These are phyloP conservation scores for Ophiostoma populinum DNA, from an alignment of 2,329 filamentous ascomycete genomes.

Conservation along the genomic window DNA sequence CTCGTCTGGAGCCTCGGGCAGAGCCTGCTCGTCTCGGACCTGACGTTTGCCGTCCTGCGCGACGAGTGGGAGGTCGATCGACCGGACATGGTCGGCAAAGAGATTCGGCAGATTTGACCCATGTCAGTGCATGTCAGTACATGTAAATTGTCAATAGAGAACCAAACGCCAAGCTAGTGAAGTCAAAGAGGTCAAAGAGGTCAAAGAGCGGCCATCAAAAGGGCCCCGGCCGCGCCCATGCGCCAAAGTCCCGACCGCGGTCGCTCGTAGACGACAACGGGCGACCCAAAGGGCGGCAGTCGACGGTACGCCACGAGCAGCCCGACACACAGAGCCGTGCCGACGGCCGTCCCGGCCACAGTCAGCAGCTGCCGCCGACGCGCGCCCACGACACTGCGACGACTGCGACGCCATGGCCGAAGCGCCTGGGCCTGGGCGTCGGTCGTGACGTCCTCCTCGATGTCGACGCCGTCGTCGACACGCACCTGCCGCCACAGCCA, in stretches of 20 bases:
- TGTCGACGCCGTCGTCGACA: slow-evolving; percentile 16
- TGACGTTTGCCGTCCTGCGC: slow-evolving; percentile 71
- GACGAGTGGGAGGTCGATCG: slow-evolving; percentile 91
- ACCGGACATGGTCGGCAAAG: slow-evolving; percentile 78
- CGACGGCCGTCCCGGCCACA: slow-evolving; percentile 20
- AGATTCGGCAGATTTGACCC: slow-evolving; percentile 68
- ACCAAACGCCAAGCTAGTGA: background rate
- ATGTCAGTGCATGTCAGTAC: too few relatives aligned
- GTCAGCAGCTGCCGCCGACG: slow-evolving; percentile 16
- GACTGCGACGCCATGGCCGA: slow-evolving; percentile 9
- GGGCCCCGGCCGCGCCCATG: slow-evolving; percentile 30
- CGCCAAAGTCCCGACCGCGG: slow-evolving; percentile 19
- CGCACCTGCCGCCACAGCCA: slow-evolving; percentile 13
- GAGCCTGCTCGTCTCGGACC: slow-evolving; percentile 71
- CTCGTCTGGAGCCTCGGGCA: slow-evolving; percentile 92
- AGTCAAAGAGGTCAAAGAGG: background rate
- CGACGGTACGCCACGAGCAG: slow-evolving; percentile 22
- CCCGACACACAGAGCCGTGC: slow-evolving; percentile 20
- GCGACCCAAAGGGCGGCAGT: slow-evolving; percentile 28
- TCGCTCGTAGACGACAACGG: slow-evolving; percentile 25
- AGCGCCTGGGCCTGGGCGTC: slow-evolving; percentile 5
- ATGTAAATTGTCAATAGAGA: too few relatives aligned
- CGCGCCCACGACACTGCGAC: background rate
- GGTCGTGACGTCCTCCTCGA: background rate
- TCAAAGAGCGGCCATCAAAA: slow-evolving; percentile 18